These are phyloP conservation scores for Tylopilus vinaceipallidus DNA, from an alignment of 768 basidiomycete genomes.

Conservation along the genomic window DNA sequence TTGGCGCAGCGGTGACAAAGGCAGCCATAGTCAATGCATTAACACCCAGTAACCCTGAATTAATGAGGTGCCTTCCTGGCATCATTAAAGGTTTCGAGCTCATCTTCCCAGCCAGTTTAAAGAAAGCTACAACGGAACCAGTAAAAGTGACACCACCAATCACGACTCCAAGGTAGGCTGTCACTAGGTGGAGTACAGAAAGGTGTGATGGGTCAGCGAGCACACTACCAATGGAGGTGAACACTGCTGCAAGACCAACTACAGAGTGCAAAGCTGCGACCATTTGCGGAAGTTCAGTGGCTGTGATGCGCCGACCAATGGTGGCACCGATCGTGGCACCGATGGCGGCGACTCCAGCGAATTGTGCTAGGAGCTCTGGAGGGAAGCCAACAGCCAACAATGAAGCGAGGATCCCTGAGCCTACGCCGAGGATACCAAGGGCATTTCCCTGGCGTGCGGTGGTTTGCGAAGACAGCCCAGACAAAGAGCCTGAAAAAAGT, in stretches of 20 bases:
- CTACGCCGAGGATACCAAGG: conserved; percentile 84
- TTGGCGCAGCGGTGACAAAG: conserved; percentile 67
- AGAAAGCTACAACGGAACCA: conserved; percentile 85
- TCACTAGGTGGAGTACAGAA: conserved; percentile 72
- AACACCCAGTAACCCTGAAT: conserved; percentile 64
- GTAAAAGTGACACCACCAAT: conserved; percentile 91
- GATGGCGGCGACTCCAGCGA: conserved; percentile 72
- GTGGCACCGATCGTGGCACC: conserved; percentile 69
- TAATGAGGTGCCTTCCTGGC: conserved; percentile 77
- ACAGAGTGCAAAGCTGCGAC: conserved; percentile 83
- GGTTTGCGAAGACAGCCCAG: conserved; percentile 73
- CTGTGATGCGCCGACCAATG: conserved; percentile 80
- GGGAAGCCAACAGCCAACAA: conserved; percentile 82
- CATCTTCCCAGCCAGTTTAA: conserved; percentile 84
- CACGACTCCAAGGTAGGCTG: conserved; percentile 82
- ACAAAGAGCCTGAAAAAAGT: conserved; percentile 59
- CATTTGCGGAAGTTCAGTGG: conserved; percentile 86
- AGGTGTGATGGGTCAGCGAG: conserved; percentile 67
- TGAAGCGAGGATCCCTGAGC: conserved; percentile 77
- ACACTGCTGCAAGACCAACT: conserved; percentile 85
- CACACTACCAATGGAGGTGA: conserved; percentile 83
- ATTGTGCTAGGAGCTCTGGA: conserved; percentile 70
- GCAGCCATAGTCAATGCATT: conserved; percentile 75
- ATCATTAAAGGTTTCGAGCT: conserved; percentile 68
- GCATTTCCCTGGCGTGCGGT: conserved; percentile 88